phyloP scores from a whole-genome alignment of 1,284 basidiomycete species.

The Athelia sp. region DNA sequence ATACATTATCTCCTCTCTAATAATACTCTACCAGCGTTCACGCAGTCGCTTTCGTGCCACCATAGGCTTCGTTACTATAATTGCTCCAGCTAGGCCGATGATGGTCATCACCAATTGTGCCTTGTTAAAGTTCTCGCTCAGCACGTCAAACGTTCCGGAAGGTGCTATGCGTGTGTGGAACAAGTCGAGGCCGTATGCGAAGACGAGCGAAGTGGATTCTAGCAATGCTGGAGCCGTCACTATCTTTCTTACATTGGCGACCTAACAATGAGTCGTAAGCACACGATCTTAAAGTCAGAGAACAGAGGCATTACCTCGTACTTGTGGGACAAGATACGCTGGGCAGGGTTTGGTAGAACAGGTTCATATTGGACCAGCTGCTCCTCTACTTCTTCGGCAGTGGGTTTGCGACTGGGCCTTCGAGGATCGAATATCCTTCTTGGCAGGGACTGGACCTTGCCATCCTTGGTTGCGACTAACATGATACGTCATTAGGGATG shows the following conservation, averaged over 20 bases:
- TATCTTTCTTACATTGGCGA: constrained; percentile 63
- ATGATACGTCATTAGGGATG: constrained; percentile 1
- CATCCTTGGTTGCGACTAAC: constrained; percentile 71
- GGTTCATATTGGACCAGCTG: constrained; percentile 84
- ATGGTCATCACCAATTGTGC: constrained; percentile 86
- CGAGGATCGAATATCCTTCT: constrained; percentile 80
- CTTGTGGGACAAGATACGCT: constrained; percentile 73
- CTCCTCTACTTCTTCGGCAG: constrained; percentile 80
- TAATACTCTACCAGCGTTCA: constrained; percentile 71
- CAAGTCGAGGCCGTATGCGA: constrained; percentile 83
- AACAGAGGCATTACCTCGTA: constrained; percentile 48
- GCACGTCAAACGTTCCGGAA: constrained; percentile 90
- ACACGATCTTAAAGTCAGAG: constrained; percentile 3
- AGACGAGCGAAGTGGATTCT: constrained; percentile 89
- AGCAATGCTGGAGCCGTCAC: constrained; percentile 79
- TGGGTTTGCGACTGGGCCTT: constrained; percentile 75
- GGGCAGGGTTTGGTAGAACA: constrained; percentile 68
- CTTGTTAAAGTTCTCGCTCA: constrained; percentile 92
- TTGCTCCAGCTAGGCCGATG: constrained; percentile 64
- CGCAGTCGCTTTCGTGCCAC: constrained; percentile 58
- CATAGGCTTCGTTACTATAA: constrained; percentile 74
- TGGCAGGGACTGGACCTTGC: constrained; percentile 75
- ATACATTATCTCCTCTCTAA: constrained; percentile 8
- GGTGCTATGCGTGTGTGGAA: constrained; percentile 84
- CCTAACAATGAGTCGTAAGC: constrained; percentile 30